Conservation (phyloP, 805 yeast genomes). For the Myxozyma mucilagina region DNA sequence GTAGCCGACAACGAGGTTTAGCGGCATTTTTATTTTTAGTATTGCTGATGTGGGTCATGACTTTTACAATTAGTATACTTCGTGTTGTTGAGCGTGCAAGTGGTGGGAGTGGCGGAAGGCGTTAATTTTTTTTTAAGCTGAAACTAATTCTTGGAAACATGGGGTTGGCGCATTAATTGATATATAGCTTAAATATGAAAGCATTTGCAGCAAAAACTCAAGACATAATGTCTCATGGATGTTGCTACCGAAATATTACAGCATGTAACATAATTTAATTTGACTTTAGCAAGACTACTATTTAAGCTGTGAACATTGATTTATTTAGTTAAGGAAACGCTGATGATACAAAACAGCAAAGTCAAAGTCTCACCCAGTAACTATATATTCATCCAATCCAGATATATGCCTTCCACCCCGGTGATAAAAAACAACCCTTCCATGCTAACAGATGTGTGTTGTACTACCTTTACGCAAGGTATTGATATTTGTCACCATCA, state of each 20-base stretch:
- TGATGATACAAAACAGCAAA: background rate
- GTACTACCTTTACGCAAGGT: slow-evolving; percentile 56
- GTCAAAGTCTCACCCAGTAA: background rate
- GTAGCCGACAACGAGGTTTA: slow-evolving; percentile 74
- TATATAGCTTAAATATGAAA: background rate
- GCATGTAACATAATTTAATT: no score
- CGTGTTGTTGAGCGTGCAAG: slow-evolving; percentile 31
- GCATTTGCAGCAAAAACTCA: no score
- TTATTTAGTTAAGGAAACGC: background rate
- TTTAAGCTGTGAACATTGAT: background rate
- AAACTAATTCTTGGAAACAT: background rate
- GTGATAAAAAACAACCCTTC: background rate
- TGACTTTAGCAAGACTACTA: no score
- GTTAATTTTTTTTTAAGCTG: background rate
- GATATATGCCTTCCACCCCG: background rate
- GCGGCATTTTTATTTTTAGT: slow-evolving; percentile 77
- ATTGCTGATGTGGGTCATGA: slow-evolving; percentile 77
- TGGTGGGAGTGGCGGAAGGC: slow-evolving; percentile 4
- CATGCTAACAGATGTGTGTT: background rate
- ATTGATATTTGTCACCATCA: slow-evolving; percentile 72
- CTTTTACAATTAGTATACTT: slow-evolving; percentile 79
- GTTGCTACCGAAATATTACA: no score
- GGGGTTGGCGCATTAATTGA: background rate
- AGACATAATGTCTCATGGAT: no score
- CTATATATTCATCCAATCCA: background rate